Base-by-base conservation (phyloP, 148 eudicot species). In the Rhododendron griersonianum region DNA sequence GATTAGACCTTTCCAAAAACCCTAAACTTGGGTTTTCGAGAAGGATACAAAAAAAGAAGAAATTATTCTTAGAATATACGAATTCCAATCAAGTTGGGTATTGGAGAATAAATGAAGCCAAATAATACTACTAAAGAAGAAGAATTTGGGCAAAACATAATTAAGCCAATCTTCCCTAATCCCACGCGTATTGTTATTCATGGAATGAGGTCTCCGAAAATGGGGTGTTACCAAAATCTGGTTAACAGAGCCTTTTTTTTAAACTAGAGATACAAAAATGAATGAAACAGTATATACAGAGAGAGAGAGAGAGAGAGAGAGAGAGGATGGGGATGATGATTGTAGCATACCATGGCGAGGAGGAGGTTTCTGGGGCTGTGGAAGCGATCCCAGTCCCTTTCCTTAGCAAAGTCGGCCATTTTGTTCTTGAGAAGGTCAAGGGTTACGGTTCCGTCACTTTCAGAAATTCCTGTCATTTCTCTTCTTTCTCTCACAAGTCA, bases 311-410 rank as follows among this genome's bases (percentile, higher is more conserved):
- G 65, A 19, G 65, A 59, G 61, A 55, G 61, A 55, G 61, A 55
- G 61, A 51, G 57, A 2, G 61, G 18, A 87, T 23, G 30, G 25
- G 44, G n/a, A 50, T 14, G 59, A 73, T 30, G 45, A 41, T 5
- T 7, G 28, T 4, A 25, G 19, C 10, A 65, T 93, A 95, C 98
- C 95, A 95, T 82, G 86, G 98, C 98, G 84, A 95, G 87, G 76
- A 95, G 93, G 50, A 96, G 94, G 79, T 96, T 96, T 87, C 98
- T 90, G 59, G 98, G 98, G 90, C 95, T 96, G 61, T 96, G 98
- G 83, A 86, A 88, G 57, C 88, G 88, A 5, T 88, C 93, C 98
- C 98, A 96, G 11, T 94, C 93, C 82, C 98, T 91, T 85, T 92
- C 95, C 59, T 87, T 87, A 0, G 95, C 93, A 86, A 96, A 96